Evolutionary conservation across 345 rosid genomes (phyloP), one percentile per base, ranked within the genome.

Genomic region (Erysimum cheiranthoides): DNA sequence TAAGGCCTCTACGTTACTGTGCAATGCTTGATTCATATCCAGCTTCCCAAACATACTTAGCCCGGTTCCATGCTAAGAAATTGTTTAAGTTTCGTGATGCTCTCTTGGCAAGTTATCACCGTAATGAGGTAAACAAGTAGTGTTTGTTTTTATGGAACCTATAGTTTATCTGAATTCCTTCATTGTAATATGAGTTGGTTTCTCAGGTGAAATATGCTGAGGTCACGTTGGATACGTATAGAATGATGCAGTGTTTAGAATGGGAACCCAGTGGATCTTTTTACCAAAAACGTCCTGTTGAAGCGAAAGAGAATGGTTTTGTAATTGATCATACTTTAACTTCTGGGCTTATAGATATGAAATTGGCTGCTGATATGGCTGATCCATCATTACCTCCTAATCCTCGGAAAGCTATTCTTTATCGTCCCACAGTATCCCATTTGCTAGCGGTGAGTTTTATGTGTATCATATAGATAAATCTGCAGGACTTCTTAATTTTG

Each of bases 181-280:
- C 2, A 5, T 63, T 13, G 3, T 75, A 34, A 31, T 25, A 10
- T 56, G 65, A 25, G 30, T 68, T 79, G 49, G 34, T 63, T 70
- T 14, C 78, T 66, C 86, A 92, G 99, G 99, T 90, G 61, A 92
- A 92, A 79, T 95, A 86, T 81, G 98, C 98, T 17, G 98, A 95
- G 84, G 82, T 92, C 78, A 93, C 97, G 31, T 74, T 95, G 83
- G 99, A 95, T 80, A 80, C 89, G 18, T 85, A 86, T 71, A 86
- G 99, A 72, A 95, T 90, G 98, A 76, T 95, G 86, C 99, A 95
- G 65, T 92, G 93, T 82, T 78, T 95, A 84, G 99, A 93, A 78
- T 95, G 98, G 98, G 98, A 95, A 67, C 96, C 94, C 3, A 84
- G 90, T 74, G 97, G 93, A 76, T 83, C 93, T 61, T 84, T 85